Conservation (phyloP, 345 rosid genomes). For the Populus simonii region DNA sequence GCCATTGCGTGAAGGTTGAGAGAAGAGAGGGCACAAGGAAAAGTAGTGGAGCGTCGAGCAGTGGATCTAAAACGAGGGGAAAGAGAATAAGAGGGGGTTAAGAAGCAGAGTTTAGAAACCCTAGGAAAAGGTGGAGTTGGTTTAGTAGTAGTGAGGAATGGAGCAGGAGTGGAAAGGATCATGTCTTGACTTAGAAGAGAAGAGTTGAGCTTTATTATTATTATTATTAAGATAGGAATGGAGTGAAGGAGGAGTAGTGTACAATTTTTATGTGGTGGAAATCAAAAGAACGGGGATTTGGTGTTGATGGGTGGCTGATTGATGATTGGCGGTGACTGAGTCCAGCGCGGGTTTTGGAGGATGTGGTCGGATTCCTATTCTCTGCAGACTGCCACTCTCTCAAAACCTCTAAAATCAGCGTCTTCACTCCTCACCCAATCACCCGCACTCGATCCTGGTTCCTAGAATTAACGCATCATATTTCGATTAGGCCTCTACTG, state of each 20-base stretch:
- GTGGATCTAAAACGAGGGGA: slow-evolving; percentile 30
- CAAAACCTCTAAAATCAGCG: no score
- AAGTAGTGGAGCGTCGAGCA: slow-evolving; percentile 26
- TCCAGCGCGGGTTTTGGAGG: no score
- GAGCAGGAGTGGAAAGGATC: not conserved
- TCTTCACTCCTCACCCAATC: no score
- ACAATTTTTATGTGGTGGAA: no score
- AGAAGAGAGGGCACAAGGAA: slow-evolving; percentile 30
- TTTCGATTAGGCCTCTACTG: no score
- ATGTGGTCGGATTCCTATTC: no score
- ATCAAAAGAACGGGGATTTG: no score
- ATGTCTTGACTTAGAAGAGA: not conserved
- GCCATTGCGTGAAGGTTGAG: slow-evolving; percentile 52
- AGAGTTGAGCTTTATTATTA: not conserved
- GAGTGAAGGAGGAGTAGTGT: not conserved
- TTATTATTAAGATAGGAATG: not conserved
- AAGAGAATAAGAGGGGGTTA: slow-evolving; percentile 9
- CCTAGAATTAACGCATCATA: no score
- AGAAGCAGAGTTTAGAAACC: slow-evolving; percentile 21
- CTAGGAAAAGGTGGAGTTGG: slow-evolving; percentile 1
- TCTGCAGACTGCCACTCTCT: no score
- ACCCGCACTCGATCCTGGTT: no score
- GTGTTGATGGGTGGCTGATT: no score
- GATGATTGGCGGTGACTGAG: no score
- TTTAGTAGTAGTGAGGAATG: not conserved